Evolutionary conservation across 108 stramenopile genomes (phyloP), one percentile per base, ranked within the genome.

Genomic region (Parietichytrium sp.): DNA sequence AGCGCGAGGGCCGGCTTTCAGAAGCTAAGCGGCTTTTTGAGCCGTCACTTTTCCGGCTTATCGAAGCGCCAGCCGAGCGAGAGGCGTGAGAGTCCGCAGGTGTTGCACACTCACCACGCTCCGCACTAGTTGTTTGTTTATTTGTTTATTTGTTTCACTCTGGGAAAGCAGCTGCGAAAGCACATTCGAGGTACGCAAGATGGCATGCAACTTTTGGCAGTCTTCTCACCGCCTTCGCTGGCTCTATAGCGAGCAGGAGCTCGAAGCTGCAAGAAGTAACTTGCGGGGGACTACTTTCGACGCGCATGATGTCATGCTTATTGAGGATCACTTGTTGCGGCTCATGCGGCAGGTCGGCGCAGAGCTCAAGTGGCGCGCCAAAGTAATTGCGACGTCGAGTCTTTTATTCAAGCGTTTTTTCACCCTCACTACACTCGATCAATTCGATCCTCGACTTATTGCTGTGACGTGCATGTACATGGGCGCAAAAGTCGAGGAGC

Each of bases 331-430:
- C 36, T 45, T 72, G 61, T 45, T 72, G 61, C 18, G 61, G 15
- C 2, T 72, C 61, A 72, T 72, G 61, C 36, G 45, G 2, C 61
- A 45, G 38, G 61, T 72, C 16, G 61, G 61, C 61, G 6, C 36
- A 27, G 10, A n/a, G 10, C 61, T 72, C 8, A 3, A 25, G 8
- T 72, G 61, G 61, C 33, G 61, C 15, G 38, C 36, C 10, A 72
- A 33, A n/a, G 20, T 72, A n/a, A 72, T 72, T 72, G 61, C 61
- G 16, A 18, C 61, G 33, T 45, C 38, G 38, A 72, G 45, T n/a
- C 61, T 72, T 42, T 20, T 72, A 42, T 72, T 45, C 33, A 72
- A 72, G 20, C 61, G 61, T n/a, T 72, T 72, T 42, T 72, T 72
- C 20, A 25, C 45, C 0, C 13, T 45, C 1, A 20, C 10, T n/a